Evolutionary conservation across 768 basidiomycete species (phyloP).

Genomic region (Lactarius quietus): DNA sequence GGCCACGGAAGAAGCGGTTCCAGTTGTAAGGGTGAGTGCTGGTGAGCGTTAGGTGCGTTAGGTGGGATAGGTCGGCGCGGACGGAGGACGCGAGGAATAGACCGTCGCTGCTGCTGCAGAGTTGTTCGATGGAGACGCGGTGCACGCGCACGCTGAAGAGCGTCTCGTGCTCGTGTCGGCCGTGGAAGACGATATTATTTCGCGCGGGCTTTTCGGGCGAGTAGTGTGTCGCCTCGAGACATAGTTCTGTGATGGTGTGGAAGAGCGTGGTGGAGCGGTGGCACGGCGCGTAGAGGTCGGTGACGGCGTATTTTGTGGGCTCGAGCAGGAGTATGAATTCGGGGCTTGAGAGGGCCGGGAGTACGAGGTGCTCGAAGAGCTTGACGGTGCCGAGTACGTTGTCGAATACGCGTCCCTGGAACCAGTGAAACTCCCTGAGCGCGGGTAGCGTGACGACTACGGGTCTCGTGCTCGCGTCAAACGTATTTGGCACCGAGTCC

Average conservation of each 20-base stretch:
- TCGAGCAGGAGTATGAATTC: constrained; percentile 15
- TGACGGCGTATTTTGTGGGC: background rate
- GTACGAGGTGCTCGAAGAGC: constrained; percentile 16
- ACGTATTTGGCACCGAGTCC: constrained; percentile 14
- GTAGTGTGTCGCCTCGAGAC: constrained; percentile 13
- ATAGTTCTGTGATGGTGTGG: constrained; percentile 7
- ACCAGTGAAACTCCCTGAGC: constrained; percentile 15
- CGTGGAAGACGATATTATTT: constrained; percentile 19
- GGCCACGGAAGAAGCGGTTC: constrained; percentile 13
- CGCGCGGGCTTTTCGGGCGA: constrained; percentile 4
- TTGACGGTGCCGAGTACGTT: constrained; percentile 21
- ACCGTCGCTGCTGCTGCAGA: background rate
- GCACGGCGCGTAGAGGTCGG: constrained; percentile 6
- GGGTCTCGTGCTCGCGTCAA: background rate
- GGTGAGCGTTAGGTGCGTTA: constrained; percentile 18
- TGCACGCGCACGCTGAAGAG: constrained; percentile 11
- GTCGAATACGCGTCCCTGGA: constrained; percentile 12
- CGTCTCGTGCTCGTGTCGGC: constrained; percentile 7
- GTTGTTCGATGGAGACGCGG: background rate
- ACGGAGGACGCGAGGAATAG: constrained; percentile 14
- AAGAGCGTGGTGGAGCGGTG: constrained; percentile 2
- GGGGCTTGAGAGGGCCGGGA: constrained; percentile 2
- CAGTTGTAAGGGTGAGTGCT: constrained; percentile 9
- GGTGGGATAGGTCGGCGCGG: background rate
- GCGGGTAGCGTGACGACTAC: background rate